Evolutionary conservation across 140 eudicot genomes (phyloP), one percentile per base, ranked within the genome.

Genomic region (Anethum foeniculum): DNA sequence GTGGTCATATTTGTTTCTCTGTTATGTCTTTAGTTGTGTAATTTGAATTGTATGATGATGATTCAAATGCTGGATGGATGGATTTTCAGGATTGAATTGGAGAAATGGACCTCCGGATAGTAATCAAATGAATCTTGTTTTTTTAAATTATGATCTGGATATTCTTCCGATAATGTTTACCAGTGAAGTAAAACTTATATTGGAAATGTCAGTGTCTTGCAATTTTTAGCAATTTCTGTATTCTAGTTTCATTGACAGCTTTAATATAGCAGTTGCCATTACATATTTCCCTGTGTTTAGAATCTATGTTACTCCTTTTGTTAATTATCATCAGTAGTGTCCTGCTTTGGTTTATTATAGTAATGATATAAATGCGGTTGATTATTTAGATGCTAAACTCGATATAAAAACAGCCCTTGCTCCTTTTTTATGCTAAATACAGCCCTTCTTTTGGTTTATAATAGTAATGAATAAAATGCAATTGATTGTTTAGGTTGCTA

Each of bases 1-100:
- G 41, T 76, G 39, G 73, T 49, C 56, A 47, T 14, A 68, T 75
- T 51, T 82, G 14, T 81, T 83, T 72, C 72, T 65, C 54, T 56
- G 65, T 77, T 80, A 69, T 28, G 74, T 38, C 73, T 65, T 80
- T 85, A 71, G 82, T 83, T 74, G 79, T 88, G 87, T 85, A 85
- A 81, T 81, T 82, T 75, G 71, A 51, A 69, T 78, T 72, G 39
- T 69, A 79, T 88, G 80, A 77, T 76, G 80, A 78, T 81, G 58
- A 83, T 72, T 58, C 48, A 51, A 75, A 38, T 41, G 80, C 67
- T 83, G 87, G 71, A 81, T 81, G 69, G 69, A 62, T 62, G 19
- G 43, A 28, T 11, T 30, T 82, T 82, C 43, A 80, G 71, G 76
- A 52, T 71, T 34, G 73, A 80, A 52, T 41, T 21, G 54, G 80